Evolutionary conservation across 2,329 filamentous ascomycete species (phyloP).

Genomic region (Neopestalotiopsis sp.): DNA sequence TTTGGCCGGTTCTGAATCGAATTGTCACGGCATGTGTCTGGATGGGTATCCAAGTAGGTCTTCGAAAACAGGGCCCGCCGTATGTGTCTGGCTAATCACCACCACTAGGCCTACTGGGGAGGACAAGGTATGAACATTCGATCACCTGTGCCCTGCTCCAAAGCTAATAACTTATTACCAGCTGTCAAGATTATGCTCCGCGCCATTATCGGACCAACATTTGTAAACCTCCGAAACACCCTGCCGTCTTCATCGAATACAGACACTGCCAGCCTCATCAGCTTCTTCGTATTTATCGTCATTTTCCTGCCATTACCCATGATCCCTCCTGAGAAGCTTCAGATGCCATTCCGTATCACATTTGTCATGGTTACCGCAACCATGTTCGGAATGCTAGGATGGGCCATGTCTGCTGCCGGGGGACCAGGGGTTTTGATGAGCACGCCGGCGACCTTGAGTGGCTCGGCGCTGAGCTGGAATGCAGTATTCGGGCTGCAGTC

Average conservation of each 20-base stretch:
- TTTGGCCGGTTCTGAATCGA: conserved; percentile 37
- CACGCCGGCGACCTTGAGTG: conserved; percentile 26
- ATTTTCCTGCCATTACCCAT: conserved; percentile 33
- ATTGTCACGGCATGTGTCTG: conserved; percentile 37
- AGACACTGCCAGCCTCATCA: conserved; percentile 33
- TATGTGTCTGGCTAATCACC: not conserved
- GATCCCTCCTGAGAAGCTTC: conserved; percentile 35
- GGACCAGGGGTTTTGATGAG: conserved; percentile 31
- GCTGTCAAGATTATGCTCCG: conserved; percentile 36
- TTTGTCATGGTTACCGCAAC: conserved; percentile 36
- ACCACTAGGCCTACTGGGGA: not conserved
- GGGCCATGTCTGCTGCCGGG: conserved; percentile 32
- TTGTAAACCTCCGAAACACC: conserved; percentile 30
- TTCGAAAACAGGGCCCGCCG: not conserved
- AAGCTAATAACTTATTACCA: not conserved
- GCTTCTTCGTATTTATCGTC: conserved; percentile 34
- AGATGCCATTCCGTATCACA: conserved; percentile 31
- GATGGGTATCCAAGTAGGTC: conserved; percentile 35
- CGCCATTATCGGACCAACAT: conserved; percentile 32
- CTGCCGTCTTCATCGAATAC: conserved; percentile 30
- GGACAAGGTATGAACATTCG: not conserved
- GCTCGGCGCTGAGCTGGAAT: conserved; percentile 35
- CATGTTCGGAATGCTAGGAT: conserved; percentile 38
- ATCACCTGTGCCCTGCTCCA: not conserved
- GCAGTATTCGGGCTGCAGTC: conserved; percentile 35